A percentile compares a stretch with the other conserved stretches of the same genome.
These are phyloP conservation scores for Neopestalotiopsis rosae DNA, from an alignment of 2,329 filamentous ascomycete species.

Conservation along the genomic window DNA sequence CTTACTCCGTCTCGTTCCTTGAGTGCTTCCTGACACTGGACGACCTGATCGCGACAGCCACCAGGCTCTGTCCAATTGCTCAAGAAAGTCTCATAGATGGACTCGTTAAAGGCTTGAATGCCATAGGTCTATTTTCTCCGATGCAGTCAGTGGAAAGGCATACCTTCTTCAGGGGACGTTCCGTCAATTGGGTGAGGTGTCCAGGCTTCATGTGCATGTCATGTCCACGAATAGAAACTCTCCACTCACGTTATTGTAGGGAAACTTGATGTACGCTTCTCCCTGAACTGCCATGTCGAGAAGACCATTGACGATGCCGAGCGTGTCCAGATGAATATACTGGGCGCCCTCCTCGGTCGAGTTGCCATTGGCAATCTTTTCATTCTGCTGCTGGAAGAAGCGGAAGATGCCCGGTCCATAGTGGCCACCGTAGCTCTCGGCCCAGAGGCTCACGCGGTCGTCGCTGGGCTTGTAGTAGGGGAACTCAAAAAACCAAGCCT, in stretches of 20 bases:
- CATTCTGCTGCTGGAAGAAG: conserved; percentile 38
- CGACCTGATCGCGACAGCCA: conserved; percentile 18
- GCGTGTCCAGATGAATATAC: conserved; percentile 40
- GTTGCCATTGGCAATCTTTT: conserved; percentile 37
- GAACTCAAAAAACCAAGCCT: conserved; percentile 60
- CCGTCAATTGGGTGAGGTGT: neutral
- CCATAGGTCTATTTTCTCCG: conserved; percentile 7
- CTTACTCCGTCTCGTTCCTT: conserved; percentile 12
- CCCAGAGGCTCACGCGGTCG: conserved; percentile 52
- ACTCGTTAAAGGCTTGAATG: conserved; percentile 20
- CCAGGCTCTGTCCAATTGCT: conserved; percentile 14
- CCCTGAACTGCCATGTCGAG: conserved; percentile 52
- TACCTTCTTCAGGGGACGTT: too few relatives aligned
- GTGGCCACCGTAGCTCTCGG: conserved; percentile 40
- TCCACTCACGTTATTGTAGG: conserved; percentile 49
- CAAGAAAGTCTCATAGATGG: conserved; percentile 13
- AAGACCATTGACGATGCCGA: conserved; percentile 64
- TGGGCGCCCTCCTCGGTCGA: conserved; percentile 33
- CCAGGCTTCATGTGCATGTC: too few relatives aligned
- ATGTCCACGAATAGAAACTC: conserved; percentile 18
- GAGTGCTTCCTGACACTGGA: conserved; percentile 18
- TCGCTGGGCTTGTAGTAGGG: conserved; percentile 63
- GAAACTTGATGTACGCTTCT: conserved; percentile 48
- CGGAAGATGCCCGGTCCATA: conserved; percentile 37
- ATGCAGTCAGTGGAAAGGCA: neutral